phyloP scores from a whole-genome alignment of 2,329 filamentous ascomycete genomes.

The Lecanosticta acicola region DNA sequence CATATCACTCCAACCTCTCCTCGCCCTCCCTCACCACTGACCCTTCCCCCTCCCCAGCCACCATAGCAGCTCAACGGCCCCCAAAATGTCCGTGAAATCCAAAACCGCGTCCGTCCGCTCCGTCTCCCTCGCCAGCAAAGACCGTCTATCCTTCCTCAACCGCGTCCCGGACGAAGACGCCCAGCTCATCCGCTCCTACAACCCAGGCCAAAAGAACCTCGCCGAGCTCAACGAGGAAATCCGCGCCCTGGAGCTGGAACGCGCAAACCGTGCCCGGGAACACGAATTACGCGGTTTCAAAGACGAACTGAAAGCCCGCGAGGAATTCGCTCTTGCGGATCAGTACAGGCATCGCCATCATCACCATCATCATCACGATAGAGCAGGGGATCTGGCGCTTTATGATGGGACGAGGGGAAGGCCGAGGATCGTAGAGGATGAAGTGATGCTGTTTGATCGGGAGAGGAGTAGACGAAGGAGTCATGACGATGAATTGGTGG shows the following conservation, averaged over 20 bases:
- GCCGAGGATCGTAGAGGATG: slow-evolving; percentile 3
- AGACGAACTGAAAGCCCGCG: slow-evolving; percentile 52
- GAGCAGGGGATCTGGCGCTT: background rate
- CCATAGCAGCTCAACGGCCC: background rate
- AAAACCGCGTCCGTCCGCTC: background rate
- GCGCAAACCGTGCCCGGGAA: slow-evolving; percentile 2
- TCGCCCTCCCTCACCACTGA: background rate
- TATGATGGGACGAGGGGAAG: background rate
- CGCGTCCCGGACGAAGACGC: slow-evolving; percentile 3
- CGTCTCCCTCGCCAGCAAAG: background rate
- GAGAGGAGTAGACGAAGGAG: slow-evolving; percentile 33
- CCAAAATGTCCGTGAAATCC: background rate
- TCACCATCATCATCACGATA: background rate
- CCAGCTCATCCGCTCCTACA: slow-evolving; percentile 7
- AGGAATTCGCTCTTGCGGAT: slow-evolving; percentile 33
- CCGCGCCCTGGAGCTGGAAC: slow-evolving; percentile 62
- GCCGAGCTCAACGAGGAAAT: slow-evolving; percentile 69
- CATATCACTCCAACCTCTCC: background rate
- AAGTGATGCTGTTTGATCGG: slow-evolving; percentile 13
- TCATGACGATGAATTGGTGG: slow-evolving; percentile 60
- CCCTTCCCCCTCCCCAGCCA: background rate
- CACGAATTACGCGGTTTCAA: slow-evolving; percentile 46
- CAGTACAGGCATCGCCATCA: slow-evolving; percentile 36
- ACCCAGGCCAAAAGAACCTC: slow-evolving; percentile 36
- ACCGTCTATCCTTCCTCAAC: slow-evolving; percentile 1